These are phyloP conservation scores for Dactylellina sp. DNA, from an alignment of 2,329 filamentous ascomycete species.

Conservation along the genomic window DNA sequence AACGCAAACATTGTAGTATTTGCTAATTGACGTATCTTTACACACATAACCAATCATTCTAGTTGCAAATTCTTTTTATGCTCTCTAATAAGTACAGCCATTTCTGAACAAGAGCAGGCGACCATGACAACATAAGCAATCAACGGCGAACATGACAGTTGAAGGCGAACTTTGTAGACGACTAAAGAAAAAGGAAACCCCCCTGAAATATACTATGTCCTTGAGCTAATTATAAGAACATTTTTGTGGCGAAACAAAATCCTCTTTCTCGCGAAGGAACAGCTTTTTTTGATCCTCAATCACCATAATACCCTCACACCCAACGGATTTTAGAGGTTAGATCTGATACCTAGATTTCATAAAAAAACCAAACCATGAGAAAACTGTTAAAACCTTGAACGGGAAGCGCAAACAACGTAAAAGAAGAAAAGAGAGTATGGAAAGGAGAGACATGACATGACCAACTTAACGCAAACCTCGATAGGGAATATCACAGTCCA, in stretches of 20 bases:
- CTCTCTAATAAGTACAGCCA: too few relatives aligned
- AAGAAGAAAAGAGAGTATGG: conserved; percentile 7
- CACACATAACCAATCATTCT: too few relatives aligned
- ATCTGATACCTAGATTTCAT: conserved; percentile 50
- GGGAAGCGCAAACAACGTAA: conserved; percentile 10
- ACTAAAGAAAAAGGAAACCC: too few relatives aligned
- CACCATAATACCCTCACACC: not conserved
- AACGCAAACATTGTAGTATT: too few relatives aligned
- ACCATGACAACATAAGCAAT: too few relatives aligned
- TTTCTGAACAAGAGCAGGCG: too few relatives aligned
- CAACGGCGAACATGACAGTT: too few relatives aligned
- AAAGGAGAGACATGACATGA: conserved; percentile 18
- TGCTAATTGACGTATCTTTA: too few relatives aligned
- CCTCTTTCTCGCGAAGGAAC: not conserved
- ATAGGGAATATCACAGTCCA: conserved; percentile 29
- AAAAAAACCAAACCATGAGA: conserved; percentile 43
- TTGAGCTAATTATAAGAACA: too few relatives aligned
- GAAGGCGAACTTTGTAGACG: too few relatives aligned
- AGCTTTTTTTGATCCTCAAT: not conserved
- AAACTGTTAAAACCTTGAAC: conserved; percentile 13
- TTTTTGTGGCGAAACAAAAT: not conserved
- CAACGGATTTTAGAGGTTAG: conserved; percentile 37
- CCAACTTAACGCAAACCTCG: conserved; percentile 19
- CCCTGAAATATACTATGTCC: too few relatives aligned
- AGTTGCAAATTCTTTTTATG: too few relatives aligned